Evolutionary conservation across 2,329 filamentous ascomycete species (phyloP), one percentile per base, ranked within the genome.

Genomic region (Thyridium curvatum): DNA sequence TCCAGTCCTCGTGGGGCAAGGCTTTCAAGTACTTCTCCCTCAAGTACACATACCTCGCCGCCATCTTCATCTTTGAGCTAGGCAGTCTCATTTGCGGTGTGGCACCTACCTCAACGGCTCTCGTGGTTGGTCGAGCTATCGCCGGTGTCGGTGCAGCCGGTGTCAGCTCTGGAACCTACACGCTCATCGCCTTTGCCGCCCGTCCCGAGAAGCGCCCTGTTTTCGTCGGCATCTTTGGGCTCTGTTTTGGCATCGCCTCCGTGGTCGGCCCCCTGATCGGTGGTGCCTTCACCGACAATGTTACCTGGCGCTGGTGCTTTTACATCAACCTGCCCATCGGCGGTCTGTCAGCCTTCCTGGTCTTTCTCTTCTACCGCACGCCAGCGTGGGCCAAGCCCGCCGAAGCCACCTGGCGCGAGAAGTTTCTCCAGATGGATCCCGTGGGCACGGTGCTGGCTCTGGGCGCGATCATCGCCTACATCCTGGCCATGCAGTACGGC

Each of bases 401-500:
- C 9, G 43, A 47, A 18, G 46, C 49, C 29, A 47, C 46, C 3
- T 38, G 43, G 31, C 12, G 17, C 31, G 28, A 50, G 32, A 43
- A 41, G 32, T 37, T 56, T 33, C 32, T 32, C 21, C 32, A 52
- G 31, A 52, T 56, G 34, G 54, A 56, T 31, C 52, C 52, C 3
- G 39, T 49, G 8, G 30, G 31, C n/a, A 51, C 56, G 47, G 49
- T 51, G 2, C 26, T 46, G 31, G 18, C 34, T 26, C 37, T 44
- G 42, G 42, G 34, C 13, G 46, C 60, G 16, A 62, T 69, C 16
- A 54, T 71, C 39, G 69, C 62, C 41, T 59, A 72, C 12, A 51
- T 73, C 3, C 78, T 95, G 31, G 90, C 87, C 1, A 75, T 95
- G 10, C 84, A 94, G 54, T 87, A 90, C 44, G 90, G 89, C 40